Percentiles rank a stretch among this genome's conserved stretches.
Conservation (phyloP, 441 rosid genomes). For the Biscutella laevigata region DNA sequence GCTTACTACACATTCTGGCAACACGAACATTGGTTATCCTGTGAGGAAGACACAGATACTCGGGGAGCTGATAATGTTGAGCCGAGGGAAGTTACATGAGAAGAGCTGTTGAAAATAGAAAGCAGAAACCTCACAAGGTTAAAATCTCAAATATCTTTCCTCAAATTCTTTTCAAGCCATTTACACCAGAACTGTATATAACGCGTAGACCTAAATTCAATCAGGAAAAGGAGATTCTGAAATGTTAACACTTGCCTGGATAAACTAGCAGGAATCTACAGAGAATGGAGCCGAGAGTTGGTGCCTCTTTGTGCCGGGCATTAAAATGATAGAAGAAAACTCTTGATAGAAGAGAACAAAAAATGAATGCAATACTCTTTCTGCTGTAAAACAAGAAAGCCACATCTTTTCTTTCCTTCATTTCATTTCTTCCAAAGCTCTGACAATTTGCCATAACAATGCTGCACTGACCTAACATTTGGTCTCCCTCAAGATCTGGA, state of each 20-base stretch:
- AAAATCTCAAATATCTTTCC: constrained; percentile 7
- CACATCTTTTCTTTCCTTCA: constrained; percentile 1
- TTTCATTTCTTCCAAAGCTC: constrained; percentile 8
- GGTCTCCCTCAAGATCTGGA: constrained; percentile 30
- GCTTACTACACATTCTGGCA: constrained; percentile 22
- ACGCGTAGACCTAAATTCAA: not conserved
- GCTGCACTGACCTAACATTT: not conserved
- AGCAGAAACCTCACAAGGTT: constrained; percentile 51
- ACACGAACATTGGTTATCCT: constrained; percentile 18
- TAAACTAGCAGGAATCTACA: constrained; percentile 42
- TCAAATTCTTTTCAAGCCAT: constrained; percentile 8
- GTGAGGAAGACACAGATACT: constrained; percentile 49
- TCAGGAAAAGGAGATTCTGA: not conserved
- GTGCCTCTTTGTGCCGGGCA: constrained; percentile 43
- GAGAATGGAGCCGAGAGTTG: constrained; percentile 40
- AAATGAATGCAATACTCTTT: constrained; percentile 10
- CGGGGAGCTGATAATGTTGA: constrained; percentile 79
- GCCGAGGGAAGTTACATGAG: constrained; percentile 59
- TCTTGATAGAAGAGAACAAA: constrained; percentile 28
- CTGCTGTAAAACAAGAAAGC: constrained; percentile 8
- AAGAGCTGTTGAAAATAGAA: constrained; percentile 48
- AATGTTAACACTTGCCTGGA: constrained; percentile 27
- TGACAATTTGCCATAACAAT: not conserved
- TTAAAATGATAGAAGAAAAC: constrained; percentile 44
- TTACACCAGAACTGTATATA: not conserved